A percentile compares a stretch with the other conserved stretches of the same genome.
phyloP scores from a whole-genome alignment of 2,329 filamentous ascomycete genomes.

The Scedosporium apiospermum region DNA sequence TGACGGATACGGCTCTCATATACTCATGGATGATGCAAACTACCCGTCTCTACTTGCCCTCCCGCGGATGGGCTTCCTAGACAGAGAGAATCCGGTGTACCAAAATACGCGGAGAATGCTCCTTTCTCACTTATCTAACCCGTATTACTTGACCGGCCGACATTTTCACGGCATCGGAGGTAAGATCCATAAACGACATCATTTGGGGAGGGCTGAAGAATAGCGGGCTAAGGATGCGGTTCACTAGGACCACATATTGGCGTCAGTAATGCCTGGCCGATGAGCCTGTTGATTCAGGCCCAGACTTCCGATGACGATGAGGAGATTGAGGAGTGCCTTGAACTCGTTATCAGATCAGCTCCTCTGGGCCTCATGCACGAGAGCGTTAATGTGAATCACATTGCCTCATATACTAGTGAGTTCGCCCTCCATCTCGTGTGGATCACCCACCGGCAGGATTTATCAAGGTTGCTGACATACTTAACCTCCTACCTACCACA shows the following conservation, averaged over 20 bases:
- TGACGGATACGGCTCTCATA: constrained; percentile 72
- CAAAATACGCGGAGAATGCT: constrained; percentile 78
- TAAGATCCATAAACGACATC: constrained; percentile 25
- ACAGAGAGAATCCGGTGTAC: constrained; percentile 59
- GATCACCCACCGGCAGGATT: neutral
- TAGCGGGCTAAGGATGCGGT: neutral
- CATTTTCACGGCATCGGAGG: constrained; percentile 86
- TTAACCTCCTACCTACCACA: constrained; percentile 17
- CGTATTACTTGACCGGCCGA: constrained; percentile 72
- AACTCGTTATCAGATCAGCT: constrained; percentile 65
- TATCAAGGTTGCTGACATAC: neutral
- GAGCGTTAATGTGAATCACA: constrained; percentile 70
- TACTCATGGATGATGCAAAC: constrained; percentile 87
- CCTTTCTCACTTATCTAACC: constrained; percentile 66
- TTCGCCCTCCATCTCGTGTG: constrained; percentile 7
- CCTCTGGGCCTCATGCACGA: constrained; percentile 80
- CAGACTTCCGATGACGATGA: constrained; percentile 77
- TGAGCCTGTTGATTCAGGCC: constrained; percentile 85
- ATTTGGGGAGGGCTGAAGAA: neutral
- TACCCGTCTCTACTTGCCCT: constrained; percentile 72
- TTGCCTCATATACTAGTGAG: constrained; percentile 62
- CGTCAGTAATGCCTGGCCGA: constrained; percentile 88
- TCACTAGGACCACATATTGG: constrained; percentile 57
- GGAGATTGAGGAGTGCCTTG: constrained; percentile 68
- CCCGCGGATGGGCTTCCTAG: constrained; percentile 68